A percentile compares a stretch with the other conserved stretches of the same genome.
phyloP scores from a whole-genome alignment of 164 flowering plant species.

The Chloranthus sessilifolius region DNA sequence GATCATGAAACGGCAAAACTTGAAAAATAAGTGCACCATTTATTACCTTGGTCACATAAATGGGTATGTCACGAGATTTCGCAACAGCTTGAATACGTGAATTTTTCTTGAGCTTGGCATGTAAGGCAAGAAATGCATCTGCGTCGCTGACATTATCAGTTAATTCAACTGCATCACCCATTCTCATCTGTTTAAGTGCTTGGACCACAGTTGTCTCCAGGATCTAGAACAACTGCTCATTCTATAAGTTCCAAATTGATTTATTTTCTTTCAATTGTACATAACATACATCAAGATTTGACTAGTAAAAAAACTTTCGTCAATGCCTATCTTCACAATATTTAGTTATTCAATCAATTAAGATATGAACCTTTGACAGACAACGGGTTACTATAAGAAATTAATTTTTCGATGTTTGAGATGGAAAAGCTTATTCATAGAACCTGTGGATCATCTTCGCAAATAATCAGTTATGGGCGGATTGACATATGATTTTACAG shows the following conservation, averaged over 20 bases:
- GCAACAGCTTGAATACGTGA: constrained; percentile 76
- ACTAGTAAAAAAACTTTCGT: constrained; percentile 4
- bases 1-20: not conserved
- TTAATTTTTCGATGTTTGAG: too few species aligned
- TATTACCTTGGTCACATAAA: constrained; percentile 70
- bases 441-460: too few species aligned
- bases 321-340: not conserved
- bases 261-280: too few species aligned
- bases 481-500: too few species aligned
- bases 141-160: constrained; percentile 90
- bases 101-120: constrained; percentile 82
- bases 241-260: constrained; percentile 32
- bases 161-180: constrained; percentile 45
- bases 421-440: too few species aligned
- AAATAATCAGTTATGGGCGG: too few species aligned
- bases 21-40: not conserved
- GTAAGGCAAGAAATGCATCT: constrained; percentile 80
- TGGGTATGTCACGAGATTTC: constrained; percentile 59
- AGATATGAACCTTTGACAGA: too few species aligned
- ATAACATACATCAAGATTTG: not conserved
- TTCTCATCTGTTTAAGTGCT: constrained; percentile 56
- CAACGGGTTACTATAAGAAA: too few species aligned
- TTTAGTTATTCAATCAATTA: too few species aligned
- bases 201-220: constrained; percentile 64
- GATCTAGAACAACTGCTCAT: constrained; percentile 59